Conservation (phyloP, 345 rosid species). For the Eucalyptus tenuipes region DNA sequence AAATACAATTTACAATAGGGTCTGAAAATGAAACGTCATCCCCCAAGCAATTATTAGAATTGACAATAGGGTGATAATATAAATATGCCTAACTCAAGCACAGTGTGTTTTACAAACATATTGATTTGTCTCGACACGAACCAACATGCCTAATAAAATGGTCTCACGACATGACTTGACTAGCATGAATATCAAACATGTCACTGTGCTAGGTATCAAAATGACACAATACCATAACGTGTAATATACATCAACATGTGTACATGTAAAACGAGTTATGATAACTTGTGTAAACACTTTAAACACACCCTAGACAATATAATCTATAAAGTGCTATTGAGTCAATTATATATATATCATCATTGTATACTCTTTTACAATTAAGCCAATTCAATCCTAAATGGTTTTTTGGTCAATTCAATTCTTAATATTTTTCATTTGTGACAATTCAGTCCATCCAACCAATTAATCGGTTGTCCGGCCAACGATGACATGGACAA, state of each 20-base stretch:
- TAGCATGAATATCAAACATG: not conserved
- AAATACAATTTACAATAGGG: not conserved
- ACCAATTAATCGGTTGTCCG: accelerated
- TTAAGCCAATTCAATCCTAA: too few species aligned
- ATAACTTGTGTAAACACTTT: not conserved
- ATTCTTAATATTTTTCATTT: too few species aligned
- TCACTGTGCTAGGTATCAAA: not conserved
- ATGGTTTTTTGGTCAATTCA: too few species aligned
- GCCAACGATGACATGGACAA: too few species aligned
- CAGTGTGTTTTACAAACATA: not conserved
- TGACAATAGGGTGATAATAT: not conserved
- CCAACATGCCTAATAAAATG: not conserved
- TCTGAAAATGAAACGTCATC: not conserved
- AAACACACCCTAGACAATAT: not conserved
- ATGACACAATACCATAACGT: not conserved
- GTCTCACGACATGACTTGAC: not conserved
- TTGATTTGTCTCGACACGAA: not conserved
- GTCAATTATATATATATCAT: not conserved
- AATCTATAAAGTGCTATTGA: not conserved
- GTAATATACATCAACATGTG: not conserved
- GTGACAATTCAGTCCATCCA: too few species aligned
- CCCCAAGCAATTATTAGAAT: not conserved
- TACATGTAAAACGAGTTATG: not conserved
- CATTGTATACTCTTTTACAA: too few species aligned
- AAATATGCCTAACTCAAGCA: not conserved